Evolutionary conservation across 2,329 filamentous ascomycete species (phyloP), one percentile per base, ranked within the genome.

Genomic region (Colletotrichum viniferum): DNA sequence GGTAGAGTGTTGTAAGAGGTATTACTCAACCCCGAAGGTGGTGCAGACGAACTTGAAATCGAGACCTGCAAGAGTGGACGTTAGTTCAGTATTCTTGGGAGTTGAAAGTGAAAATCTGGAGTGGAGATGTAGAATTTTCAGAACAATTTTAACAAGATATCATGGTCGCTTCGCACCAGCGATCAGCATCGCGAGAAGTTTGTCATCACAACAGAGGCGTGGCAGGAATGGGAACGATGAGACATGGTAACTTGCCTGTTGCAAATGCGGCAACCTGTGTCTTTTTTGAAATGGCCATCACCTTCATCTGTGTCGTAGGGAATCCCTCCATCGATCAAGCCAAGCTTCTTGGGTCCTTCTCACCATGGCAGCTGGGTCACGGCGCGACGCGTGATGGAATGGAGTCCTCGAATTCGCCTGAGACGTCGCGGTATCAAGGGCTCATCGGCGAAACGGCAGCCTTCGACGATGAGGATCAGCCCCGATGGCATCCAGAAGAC

Each of bases 41-140:
- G 18, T 48, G 43, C 18, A 21, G n/a, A 48, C 43, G 43, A 48
- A n/a, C 2, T 5, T 13, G 43, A 3, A 21, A n/a, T 48, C 5
- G 43, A 21, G n/a, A 52, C n/a, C 43, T 52, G 43, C 10, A 52
- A 52, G 2, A 1, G 1, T 12, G 43, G 1, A 48, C 2, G 43
- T 52, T 7, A 52, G 43, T 21, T 5, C 9, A 48, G 0, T 48
- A 21, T 48, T 13, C 43, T 48, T 4, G 4, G 0, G 7, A 48
- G 3, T 21, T 21, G 0, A 10, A 48, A 6, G 4, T n/a, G 18
- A 48, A 5, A 12, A 10, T 1, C 3, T 4, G 38, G 9, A n/a
- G 38, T 6, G 5, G 3, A 12, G 9, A 48, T 48, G 9, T 6
- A 12, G 9, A 21, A 5, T 48, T 43, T 43, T 48, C 43, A 52